Conservation (phyloP, 1,284 basidiomycete species). For the Laetiporus sulphureus region DNA sequence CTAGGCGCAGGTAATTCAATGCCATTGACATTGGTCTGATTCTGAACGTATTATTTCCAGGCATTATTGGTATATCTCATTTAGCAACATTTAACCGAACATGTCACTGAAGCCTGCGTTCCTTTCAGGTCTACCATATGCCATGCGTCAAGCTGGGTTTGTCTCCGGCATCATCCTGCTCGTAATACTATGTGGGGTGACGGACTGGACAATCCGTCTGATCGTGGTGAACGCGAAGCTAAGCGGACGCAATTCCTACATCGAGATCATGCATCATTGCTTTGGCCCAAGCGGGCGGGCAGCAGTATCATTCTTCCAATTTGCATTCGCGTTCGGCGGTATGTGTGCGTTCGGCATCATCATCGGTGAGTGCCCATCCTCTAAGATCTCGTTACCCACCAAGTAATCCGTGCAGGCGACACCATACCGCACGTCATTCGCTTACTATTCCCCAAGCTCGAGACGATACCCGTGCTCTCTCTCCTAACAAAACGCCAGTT, state of each 20-base stretch:
- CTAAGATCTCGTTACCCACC: slow-evolving; percentile 35
- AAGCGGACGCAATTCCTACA: slow-evolving; percentile 88
- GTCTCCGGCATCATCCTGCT: slow-evolving; percentile 82
- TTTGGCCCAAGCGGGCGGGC: slow-evolving; percentile 86
- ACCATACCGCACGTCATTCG: slow-evolving; percentile 94
- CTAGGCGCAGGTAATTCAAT: slow-evolving; percentile 73
- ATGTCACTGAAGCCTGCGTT: slow-evolving; percentile 4
- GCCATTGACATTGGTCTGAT: not conserved
- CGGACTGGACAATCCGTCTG: slow-evolving; percentile 98
- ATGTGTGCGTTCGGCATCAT: slow-evolving; percentile 90
- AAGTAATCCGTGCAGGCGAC: slow-evolving; percentile 58
- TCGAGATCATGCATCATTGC: slow-evolving; percentile 94
- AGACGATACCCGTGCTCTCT: slow-evolving; percentile 61
- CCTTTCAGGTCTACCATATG: slow-evolving; percentile 78
- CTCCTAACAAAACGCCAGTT: slow-evolving; percentile 85
- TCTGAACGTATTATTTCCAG: slow-evolving; percentile 28
- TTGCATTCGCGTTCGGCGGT: slow-evolving; percentile 96
- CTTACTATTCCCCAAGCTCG: slow-evolving; percentile 77
- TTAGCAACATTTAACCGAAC: not conserved
- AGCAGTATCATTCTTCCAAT: slow-evolving; percentile 96
- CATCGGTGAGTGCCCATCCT: slow-evolving; percentile 41
- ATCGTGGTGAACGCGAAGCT: slow-evolving; percentile 96
- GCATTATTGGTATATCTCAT: slow-evolving; percentile 70
- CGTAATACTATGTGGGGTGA: slow-evolving; percentile 74
- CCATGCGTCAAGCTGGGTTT: slow-evolving; percentile 89